Evolutionary conservation across 108 stramenopile genomes (phyloP).

Genomic region (Chaetoceros muelleri): DNA sequence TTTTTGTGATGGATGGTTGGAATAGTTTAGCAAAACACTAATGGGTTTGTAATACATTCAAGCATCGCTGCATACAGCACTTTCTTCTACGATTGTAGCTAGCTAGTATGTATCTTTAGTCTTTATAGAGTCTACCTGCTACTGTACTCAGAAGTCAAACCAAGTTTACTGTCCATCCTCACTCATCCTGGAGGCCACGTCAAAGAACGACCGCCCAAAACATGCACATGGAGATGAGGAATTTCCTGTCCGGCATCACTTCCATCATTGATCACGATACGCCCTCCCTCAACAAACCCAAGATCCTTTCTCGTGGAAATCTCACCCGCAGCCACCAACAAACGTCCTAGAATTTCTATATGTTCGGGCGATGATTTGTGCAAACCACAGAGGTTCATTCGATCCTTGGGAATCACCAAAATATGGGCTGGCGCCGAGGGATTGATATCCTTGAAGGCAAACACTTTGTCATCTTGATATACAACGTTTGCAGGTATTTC

Average conservation of each 20-base stretch:
- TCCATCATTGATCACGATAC: constrained; percentile 94
- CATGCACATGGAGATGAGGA: constrained; percentile 90
- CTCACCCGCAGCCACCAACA: constrained; percentile 86
- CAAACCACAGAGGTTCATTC: constrained; percentile 80
- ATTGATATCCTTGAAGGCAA: constrained; percentile 95
- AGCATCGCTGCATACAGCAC: no score
- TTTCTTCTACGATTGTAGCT: no score
- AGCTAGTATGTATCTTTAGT: no score
- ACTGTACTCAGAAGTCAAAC: no score
- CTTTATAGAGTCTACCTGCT: no score
- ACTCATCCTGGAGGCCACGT: constrained; percentile 52
- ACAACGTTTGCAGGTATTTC: constrained; percentile 90
- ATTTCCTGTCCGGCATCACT: constrained; percentile 88
- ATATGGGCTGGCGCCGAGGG: constrained; percentile 93
- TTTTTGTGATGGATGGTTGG: no score
- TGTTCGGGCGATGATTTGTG: constrained; percentile 79
- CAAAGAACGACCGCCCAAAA: constrained; percentile 75
- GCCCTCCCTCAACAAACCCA: constrained; percentile 71
- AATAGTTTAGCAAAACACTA: no score
- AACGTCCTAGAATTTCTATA: constrained; percentile 82
- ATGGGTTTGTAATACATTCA: no score
- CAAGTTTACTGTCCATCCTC: no score
- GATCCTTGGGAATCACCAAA: constrained; percentile 95
- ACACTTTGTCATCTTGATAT: constrained; percentile 85
- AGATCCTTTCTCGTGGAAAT: constrained; percentile 77